These are phyloP conservation scores for Coniochaeta ligniaria DNA, from an alignment of 2,329 filamentous ascomycete genomes.

Conservation along the genomic window DNA sequence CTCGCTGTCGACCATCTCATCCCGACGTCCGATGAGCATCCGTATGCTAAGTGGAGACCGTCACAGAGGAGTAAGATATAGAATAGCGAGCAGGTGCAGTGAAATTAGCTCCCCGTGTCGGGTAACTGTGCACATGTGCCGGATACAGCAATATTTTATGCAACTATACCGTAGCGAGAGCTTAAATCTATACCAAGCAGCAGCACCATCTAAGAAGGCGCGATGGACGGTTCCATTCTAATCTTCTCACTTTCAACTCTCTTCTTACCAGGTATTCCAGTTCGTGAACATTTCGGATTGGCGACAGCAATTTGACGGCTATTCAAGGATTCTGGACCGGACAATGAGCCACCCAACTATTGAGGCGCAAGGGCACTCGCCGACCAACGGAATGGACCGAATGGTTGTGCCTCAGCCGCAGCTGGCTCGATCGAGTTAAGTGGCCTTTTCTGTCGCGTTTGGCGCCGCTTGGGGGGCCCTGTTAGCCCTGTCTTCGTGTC, in stretches of 20 bases:
- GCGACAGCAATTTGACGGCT: too few relatives aligned
- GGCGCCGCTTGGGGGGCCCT: background rate
- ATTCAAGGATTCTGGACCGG: background rate
- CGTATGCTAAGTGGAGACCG: conserved; percentile 33
- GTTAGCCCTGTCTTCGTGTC: background rate
- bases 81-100: too few relatives aligned
- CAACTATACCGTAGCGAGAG: background rate
- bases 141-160: background rate
- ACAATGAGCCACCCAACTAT: background rate
- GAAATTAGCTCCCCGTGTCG: too few relatives aligned
- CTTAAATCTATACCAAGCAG: background rate
- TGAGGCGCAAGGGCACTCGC: background rate
- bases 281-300: too few relatives aligned
- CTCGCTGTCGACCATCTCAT: conserved; percentile 39
- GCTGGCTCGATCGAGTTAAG: conserved; percentile 1
- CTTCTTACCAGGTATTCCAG: background rate
- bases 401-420: background rate
- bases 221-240: background rate
- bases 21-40: conserved; percentile 32
- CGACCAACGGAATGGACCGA: background rate
- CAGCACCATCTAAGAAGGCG: too few relatives aligned
- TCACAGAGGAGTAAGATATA: conserved; percentile 19
- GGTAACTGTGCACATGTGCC: too few relatives aligned
- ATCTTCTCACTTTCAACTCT: background rate
- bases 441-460: background rate